A percentile compares a stretch with the other conserved stretches of the same genome.
Conservation (phyloP, 2,329 filamentous ascomycete genomes). For the Hypoxylon sp. region DNA sequence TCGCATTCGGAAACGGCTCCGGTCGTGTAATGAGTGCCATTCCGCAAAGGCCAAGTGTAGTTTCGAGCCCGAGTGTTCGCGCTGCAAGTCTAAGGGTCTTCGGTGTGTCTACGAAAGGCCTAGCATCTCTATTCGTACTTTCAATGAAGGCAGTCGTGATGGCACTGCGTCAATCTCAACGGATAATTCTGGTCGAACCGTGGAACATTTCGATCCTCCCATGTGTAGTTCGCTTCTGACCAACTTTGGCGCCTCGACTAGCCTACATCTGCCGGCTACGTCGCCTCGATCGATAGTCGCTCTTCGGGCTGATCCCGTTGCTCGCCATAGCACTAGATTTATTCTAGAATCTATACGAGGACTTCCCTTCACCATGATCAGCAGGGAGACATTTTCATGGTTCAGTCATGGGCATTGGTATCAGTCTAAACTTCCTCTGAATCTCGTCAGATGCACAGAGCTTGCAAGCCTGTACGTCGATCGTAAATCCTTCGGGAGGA, state of each 20-base stretch:
- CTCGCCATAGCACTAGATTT: constrained; percentile 41
- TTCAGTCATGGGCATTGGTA: constrained; percentile 48
- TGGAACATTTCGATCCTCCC: constrained; percentile 14
- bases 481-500: constrained; percentile 5
- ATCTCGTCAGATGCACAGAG: constrained; percentile 39
- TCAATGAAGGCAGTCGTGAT: neutral
- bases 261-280: constrained; percentile 18
- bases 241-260: constrained; percentile 33
- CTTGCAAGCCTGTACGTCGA: constrained; percentile 38
- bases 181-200: neutral
- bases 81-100: constrained; percentile 44
- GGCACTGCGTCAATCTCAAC: neutral
- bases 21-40: constrained; percentile 49
- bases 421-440: constrained; percentile 34
- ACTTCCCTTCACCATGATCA: constrained; percentile 44
- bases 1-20: constrained; percentile 46
- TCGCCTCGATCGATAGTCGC: constrained; percentile 39
- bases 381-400: constrained; percentile 44
- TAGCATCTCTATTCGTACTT: neutral
- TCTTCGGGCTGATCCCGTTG: constrained; percentile 44
- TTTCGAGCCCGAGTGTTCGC: constrained; percentile 47
- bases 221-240: neutral
- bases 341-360: constrained; percentile 46
- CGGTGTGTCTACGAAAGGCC: constrained; percentile 46
- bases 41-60: constrained; percentile 49